Conservation (phyloP, 73 alveolate species). For the Paraurostyla sp. region DNA sequence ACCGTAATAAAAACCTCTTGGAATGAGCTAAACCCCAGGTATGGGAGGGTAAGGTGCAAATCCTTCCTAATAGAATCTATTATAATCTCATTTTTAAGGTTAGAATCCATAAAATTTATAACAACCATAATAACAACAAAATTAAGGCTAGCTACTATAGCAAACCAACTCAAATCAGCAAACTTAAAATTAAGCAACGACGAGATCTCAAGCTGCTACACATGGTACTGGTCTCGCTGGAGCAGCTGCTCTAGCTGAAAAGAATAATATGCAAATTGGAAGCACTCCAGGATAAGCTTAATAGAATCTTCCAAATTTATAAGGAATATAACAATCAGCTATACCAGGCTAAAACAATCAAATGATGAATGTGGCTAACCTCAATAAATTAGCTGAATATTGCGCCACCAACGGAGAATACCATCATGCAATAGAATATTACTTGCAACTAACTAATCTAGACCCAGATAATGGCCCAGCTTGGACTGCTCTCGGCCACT, state of each 20-base stretch:
- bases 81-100: not conserved
- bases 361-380: conserved; percentile 67
- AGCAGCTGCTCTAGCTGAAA: conserved; percentile 36
- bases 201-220: not conserved
- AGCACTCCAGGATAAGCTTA: not conserved
- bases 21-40: not conserved
- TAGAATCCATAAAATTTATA: not conserved
- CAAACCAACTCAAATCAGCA: not conserved
- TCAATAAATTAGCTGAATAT: conserved; percentile 77
- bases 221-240: conserved; percentile 63
- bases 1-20: not conserved
- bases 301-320: not conserved
- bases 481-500: conserved; percentile 88
- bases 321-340: not conserved
- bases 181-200: not conserved
- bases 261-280: not conserved
- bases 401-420: conserved; percentile 79
- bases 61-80: not conserved
- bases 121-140: not conserved
- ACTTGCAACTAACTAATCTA: conserved; percentile 56
- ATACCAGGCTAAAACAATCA: not conserved
- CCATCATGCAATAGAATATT: conserved; percentile 77
- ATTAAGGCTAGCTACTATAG: not conserved
- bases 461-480: conserved; percentile 82
- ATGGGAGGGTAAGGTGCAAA: not conserved